A percentile compares a stretch with the other conserved stretches of the same genome.
phyloP scores from a whole-genome alignment of 257 asterid species.

The Gynochthodes officinalis region DNA sequence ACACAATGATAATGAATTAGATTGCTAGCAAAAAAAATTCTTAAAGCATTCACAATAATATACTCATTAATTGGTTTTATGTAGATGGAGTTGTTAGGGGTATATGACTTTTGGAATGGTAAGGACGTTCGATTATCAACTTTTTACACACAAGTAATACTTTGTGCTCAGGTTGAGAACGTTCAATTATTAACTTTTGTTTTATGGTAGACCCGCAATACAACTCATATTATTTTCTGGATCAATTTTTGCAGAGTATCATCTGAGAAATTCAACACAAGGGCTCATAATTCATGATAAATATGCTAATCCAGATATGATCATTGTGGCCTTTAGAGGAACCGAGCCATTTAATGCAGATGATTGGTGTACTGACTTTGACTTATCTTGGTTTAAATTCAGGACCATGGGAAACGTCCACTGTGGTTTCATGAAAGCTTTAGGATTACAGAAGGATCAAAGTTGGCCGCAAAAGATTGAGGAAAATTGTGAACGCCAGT shows the following conservation, averaged over 20 bases:
- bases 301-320: constrained; percentile 7
- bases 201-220: too few relatives aligned
- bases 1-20: too few relatives aligned
- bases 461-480: constrained; percentile 28
- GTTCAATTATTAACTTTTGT: too few relatives aligned
- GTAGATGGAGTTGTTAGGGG: constrained; percentile 55
- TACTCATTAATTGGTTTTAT: too few relatives aligned
- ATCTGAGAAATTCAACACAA: constrained; percentile 20
- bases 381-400: constrained; percentile 25
- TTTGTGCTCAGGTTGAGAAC: too few relatives aligned
- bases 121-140: constrained; percentile 11
- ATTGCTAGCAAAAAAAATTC: too few relatives aligned
- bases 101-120: constrained; percentile 51
- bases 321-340: constrained; percentile 27
- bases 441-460: constrained; percentile 39
- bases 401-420: constrained; percentile 36
- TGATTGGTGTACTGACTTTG: constrained; percentile 29
- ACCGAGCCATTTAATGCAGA: constrained; percentile 29
- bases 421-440: constrained; percentile 57
- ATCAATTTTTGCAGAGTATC: constrained; percentile 19
- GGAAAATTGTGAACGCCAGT: not conserved
- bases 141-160: too few relatives aligned
- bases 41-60: too few relatives aligned
- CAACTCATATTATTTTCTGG: not conserved
- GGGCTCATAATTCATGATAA: constrained; percentile 24